Evolutionary conservation across 2,329 filamentous ascomycete species (phyloP), one percentile per base, ranked within the genome.

Genomic region (Penicillium psychrosexuale): DNA sequence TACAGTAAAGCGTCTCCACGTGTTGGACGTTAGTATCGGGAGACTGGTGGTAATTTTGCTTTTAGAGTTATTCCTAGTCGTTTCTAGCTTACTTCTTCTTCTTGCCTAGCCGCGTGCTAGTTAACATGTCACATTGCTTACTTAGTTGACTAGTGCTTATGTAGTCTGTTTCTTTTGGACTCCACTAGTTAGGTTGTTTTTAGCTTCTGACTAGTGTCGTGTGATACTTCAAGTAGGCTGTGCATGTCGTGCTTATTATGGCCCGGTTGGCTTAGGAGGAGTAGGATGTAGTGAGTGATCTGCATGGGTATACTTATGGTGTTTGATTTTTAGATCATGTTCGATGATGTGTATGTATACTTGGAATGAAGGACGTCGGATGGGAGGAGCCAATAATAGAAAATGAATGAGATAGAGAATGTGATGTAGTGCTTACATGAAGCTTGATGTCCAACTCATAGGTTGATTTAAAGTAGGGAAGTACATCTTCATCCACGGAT

Each of bases 401-500:
- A 50, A 33, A 24, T 13, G 5, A 5, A 11, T 8, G 28, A 43
- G 36, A 17, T 0, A 17, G 7, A 17, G 15, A 24, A 24, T 12
- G 37, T 50, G 28, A 24, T 19, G 8, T 19, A 43, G 38, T 15
- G 13, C 15, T 31, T 19, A 11, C 43, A 19, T 12, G 28, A 48
- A 30, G 24, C n/a, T 27, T 13, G 9, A 33, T 3, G 8, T 34
- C 15, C 13, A 17, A 15, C 8, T 19, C 27, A 8, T 42, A 27
- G 28, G 47, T 50, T 50, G 37, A 28, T 43, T 44, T 50, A 44
- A 33, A 34, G 47, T 48, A 40, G 17, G 45, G 11, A 28, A 15
- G 24, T 49, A 9, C 12, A 22, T 19, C 15, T 31, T 24, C 39
- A 22, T 38, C 42, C 49, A 59, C 53, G 48, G 52, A 56, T 60